Conservation (phyloP, 352 stramenopile genomes). For the Elongisporangium undulatum region DNA sequence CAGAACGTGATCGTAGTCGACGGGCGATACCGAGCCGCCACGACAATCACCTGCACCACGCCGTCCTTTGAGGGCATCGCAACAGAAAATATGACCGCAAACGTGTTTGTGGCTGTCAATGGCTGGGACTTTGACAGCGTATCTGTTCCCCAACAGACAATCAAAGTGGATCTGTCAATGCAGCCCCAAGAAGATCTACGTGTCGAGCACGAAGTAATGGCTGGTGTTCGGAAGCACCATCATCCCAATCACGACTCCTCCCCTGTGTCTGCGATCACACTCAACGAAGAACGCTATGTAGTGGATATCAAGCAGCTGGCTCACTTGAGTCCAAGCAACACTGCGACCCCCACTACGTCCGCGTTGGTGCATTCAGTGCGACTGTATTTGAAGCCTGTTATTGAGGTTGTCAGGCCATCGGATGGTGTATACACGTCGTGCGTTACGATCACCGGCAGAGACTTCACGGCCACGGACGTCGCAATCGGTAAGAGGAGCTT, state of each 20-base stretch:
- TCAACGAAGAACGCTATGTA: constrained; percentile 9
- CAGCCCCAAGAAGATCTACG: constrained; percentile 4
- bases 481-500: constrained; percentile 53
- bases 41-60: constrained; percentile 34
- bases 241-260: background rate
- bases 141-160: constrained; percentile 24
- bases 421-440: constrained; percentile 63
- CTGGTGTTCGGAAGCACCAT: background rate
- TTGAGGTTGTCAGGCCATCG: constrained; percentile 32
- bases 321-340: background rate
- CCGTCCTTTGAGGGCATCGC: constrained; percentile 25
- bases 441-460: constrained; percentile 41
- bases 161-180: constrained; percentile 6
- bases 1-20: constrained; percentile 35
- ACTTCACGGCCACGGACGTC: constrained; percentile 49
- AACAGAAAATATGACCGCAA: constrained; percentile 13
- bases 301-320: constrained; percentile 6
- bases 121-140: constrained; percentile 64
- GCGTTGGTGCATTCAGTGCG: constrained; percentile 27
- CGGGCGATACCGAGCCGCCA: constrained; percentile 45
- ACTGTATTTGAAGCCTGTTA: constrained; percentile 44
- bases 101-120: constrained; percentile 49
- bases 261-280: constrained; percentile 2
- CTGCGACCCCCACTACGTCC: background rate
- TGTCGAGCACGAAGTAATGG: constrained; percentile 2